These are phyloP conservation scores for Beta corolliflora DNA, from an alignment of 179 eudicot genomes.

Conservation along the genomic window DNA sequence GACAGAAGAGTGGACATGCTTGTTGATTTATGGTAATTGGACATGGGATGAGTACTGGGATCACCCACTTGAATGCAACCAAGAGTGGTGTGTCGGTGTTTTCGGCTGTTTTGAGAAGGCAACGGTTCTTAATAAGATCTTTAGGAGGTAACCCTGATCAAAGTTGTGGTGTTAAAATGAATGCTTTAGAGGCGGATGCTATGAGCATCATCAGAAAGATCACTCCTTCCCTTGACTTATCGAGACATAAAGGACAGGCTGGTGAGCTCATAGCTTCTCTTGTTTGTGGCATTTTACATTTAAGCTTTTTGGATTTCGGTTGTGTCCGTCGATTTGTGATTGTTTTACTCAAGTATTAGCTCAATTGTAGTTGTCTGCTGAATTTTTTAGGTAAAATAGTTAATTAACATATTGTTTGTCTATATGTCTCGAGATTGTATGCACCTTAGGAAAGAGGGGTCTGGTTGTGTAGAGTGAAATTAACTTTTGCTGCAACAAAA, in stretches of 20 bases:
- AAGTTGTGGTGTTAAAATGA: slow-evolving; percentile 34
- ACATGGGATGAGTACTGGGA: slow-evolving; percentile 41
- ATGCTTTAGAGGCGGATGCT: slow-evolving; percentile 61
- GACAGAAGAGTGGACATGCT: slow-evolving; percentile 12
- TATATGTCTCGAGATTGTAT: neutral
- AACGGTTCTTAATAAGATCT: slow-evolving; percentile 61
- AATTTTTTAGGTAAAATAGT: neutral
- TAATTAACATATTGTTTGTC: neutral
- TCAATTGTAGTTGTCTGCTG: neutral
- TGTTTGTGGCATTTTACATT: neutral
- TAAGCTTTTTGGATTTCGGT: neutral
- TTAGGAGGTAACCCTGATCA: slow-evolving; percentile 39
- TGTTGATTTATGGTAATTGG: slow-evolving; percentile 43
- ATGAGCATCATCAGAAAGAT: slow-evolving; percentile 61
- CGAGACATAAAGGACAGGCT: slow-evolving; percentile 89
- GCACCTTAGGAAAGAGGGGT: neutral
- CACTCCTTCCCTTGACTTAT: slow-evolving; percentile 65
- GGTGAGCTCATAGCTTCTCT: slow-evolving; percentile 48
- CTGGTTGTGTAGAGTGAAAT: neutral
- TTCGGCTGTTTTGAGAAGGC: slow-evolving; percentile 63
- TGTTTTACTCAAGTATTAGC: neutral
- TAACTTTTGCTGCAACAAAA: neutral
- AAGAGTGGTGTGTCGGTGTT: slow-evolving; percentile 38
- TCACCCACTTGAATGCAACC: slow-evolving; percentile 31
- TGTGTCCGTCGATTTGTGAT: neutral